Conservation (phyloP, 306 rosid genomes). For the Calophaca sinica region DNA sequence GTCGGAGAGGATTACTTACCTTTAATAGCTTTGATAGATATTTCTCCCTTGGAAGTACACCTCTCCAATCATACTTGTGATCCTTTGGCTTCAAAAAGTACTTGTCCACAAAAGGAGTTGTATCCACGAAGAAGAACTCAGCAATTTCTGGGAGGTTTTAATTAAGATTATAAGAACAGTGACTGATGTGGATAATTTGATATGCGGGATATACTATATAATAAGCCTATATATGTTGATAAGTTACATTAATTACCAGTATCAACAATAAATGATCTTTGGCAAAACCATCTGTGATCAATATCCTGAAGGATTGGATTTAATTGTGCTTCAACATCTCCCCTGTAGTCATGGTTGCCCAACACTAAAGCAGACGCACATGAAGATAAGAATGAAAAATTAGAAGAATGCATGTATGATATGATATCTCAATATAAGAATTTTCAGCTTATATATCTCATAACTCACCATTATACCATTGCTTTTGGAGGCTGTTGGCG, state of each 20-base stretch:
- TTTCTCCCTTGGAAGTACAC: constrained; percentile 54
- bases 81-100: constrained; percentile 51
- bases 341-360: constrained; percentile 70
- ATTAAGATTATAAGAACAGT: not conserved
- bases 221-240: no score
- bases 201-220: no score
- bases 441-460: no score
- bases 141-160: constrained; percentile 45
- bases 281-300: constrained; percentile 61
- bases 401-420: no score
- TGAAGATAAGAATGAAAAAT: not conserved
- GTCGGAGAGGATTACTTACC: constrained; percentile 33
- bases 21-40: constrained; percentile 53
- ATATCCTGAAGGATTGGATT: constrained; percentile 51
- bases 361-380: constrained; percentile 42
- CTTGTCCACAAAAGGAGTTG: constrained; percentile 60
- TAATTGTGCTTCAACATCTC: constrained; percentile 58
- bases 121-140: constrained; percentile 58
- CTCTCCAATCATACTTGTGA: constrained; percentile 64
- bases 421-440: no score
- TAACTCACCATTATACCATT: constrained; percentile 58
- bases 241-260: constrained; percentile 42
- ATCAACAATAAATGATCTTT: constrained; percentile 54
- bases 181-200: no score
- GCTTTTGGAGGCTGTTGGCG: constrained; percentile 62